Evolutionary conservation across 2,329 filamentous ascomycete genomes (phyloP), one percentile per base, ranked within the genome.

Genomic region (Ceratocystis smalleyi): DNA sequence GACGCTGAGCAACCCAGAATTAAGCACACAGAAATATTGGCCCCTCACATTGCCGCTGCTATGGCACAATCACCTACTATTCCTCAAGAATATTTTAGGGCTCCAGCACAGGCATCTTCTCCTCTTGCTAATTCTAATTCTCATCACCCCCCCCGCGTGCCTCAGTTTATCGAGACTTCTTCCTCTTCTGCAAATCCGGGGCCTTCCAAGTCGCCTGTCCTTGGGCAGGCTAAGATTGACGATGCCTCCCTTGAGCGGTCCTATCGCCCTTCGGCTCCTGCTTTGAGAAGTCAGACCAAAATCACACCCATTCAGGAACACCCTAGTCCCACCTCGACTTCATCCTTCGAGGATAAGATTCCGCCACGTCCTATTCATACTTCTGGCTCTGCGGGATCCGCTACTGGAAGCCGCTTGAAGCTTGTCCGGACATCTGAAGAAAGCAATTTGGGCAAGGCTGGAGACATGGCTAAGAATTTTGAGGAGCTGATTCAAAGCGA

Each of bases 401-500:
- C 81, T 0, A 74, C 72, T 4, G 75, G 78, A 1, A 76, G 74
- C 66, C 83, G 79, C 66, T 71, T 81, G 60, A 82, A 81, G 71
- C 73, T 78, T 6, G 74, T 81, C 2, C 78, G 81, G 47, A 80
- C 77, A 3, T 85, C 83, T 0, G 83, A 86, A 68, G 83, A 86
- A 17, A 80, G 77, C 68, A 72, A 71, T 43, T 73, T 73, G 27
- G 71, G 71, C 19, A 77, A 75, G 5, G 74, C 77, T 5, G 81
- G 83, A 57, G 82, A 85, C 65, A 82, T 86, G 60, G 81, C 83
- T 8, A 83, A 81, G 59, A 84, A 87, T 69, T 86, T 94, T 70
- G 89, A 94, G 70, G 81, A 91, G 69, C 78, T 92, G 61, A 91
- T 94, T 67, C 83, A 88, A 65, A 91, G 88, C 72, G 86, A 90